These are phyloP conservation scores for Diplodia mutila DNA, from an alignment of 2,329 filamentous ascomycete species.

Conservation along the genomic window DNA sequence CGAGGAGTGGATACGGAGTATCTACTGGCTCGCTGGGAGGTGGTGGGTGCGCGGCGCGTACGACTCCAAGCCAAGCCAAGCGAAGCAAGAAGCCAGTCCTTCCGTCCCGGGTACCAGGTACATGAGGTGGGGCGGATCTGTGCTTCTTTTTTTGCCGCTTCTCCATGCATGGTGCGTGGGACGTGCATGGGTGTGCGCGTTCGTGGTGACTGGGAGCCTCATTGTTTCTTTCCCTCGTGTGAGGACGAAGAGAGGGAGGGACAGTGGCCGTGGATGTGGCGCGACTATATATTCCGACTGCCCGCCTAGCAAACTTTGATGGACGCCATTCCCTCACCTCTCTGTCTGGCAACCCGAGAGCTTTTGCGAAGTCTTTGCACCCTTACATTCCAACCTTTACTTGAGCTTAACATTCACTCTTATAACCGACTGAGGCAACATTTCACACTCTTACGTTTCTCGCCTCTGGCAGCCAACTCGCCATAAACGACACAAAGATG, in stretches of 20 bases:
- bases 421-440: neutral
- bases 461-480: neutral
- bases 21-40: neutral
- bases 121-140: neutral
- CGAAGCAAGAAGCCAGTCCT: neutral
- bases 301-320: neutral
- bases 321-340: neutral
- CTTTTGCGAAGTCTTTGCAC: neutral
- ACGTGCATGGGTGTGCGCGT: neutral
- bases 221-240: neutral
- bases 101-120: conserved; percentile 4
- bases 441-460: neutral
- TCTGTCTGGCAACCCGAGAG: neutral
- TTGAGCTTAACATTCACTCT: neutral
- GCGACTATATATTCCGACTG: neutral
- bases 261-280: neutral
- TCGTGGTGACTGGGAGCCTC: neutral
- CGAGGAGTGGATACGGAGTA: neutral
- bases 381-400: neutral
- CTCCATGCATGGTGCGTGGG: neutral
- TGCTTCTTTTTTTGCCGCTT: neutral
- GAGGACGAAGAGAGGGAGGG: neutral
- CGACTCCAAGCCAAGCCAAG: neutral
- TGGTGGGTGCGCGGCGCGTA: neutral
- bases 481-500: neutral